Percentiles rank a stretch among this genome's conserved stretches.
Evolutionary conservation across 352 stramenopile genomes (phyloP).

Genomic region (Globisporangium takayamanum): DNA sequence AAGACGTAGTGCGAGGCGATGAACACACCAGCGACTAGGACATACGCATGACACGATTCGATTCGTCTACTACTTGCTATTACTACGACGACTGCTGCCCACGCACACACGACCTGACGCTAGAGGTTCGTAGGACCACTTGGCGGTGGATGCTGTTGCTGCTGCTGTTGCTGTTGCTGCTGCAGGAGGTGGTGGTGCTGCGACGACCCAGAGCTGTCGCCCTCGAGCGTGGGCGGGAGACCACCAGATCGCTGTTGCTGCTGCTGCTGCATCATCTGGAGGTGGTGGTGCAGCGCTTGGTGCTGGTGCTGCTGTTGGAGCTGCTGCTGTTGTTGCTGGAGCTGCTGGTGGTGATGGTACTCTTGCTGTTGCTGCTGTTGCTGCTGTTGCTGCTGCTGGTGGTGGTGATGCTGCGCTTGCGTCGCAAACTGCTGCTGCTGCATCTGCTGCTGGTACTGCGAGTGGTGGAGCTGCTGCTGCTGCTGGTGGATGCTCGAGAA

Average conservation of each 20-base stretch:
- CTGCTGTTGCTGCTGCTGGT: conserved; percentile 38
- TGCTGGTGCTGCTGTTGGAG: conserved; percentile 20
- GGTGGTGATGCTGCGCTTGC: conserved; percentile 29
- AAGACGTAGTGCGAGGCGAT: conserved; percentile 19
- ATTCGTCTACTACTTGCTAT: conserved; percentile 1
- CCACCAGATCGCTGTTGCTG: conserved; percentile 27
- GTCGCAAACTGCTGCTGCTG: conserved; percentile 23
- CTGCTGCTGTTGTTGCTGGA: conserved; percentile 41
- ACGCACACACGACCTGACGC: background rate
- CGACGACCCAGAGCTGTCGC: conserved; percentile 13
- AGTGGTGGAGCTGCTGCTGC: conserved; percentile 18
- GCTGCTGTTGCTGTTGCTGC: conserved; percentile 22
- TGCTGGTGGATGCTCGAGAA: conserved; percentile 78
- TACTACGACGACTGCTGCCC: background rate
- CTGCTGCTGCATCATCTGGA: conserved; percentile 43
- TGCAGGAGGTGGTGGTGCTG: conserved; percentile 33
- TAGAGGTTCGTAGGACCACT: background rate
- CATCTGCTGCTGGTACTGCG: conserved; percentile 14
- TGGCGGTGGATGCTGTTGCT: conserved; percentile 3
- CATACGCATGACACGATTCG: conserved; percentile 7
- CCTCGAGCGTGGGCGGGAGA: conserved; percentile 6
- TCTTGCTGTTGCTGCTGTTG: conserved; percentile 41
- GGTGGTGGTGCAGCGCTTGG: conserved; percentile 23
- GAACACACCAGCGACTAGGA: background rate
- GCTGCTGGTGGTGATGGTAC: conserved; percentile 37